phyloP scores from a whole-genome alignment of 148 eudicot genomes.

The Polygonum aviculare region DNA sequence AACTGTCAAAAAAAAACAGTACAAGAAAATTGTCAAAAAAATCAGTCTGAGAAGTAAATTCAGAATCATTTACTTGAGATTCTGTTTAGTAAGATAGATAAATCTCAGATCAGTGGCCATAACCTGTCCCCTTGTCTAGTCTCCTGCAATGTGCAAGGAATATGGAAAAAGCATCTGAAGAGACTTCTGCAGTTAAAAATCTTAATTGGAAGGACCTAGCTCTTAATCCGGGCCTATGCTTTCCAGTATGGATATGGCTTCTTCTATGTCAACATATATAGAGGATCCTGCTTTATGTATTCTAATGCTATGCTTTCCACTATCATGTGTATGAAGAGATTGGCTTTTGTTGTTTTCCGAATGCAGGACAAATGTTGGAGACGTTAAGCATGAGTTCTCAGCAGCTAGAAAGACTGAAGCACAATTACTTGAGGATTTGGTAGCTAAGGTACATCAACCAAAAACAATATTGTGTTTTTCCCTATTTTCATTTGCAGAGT shows the following conservation, averaged over 20 bases:
- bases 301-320: background rate
- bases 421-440: conserved; percentile 28
- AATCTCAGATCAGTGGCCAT: too few species aligned
- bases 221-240: background rate
- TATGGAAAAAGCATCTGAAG: too few species aligned
- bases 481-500: background rate
- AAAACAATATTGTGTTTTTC: background rate
- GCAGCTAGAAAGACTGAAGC: conserved; percentile 49
- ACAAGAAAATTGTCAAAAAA: too few species aligned
- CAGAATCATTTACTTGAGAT: too few species aligned
- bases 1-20: background rate
- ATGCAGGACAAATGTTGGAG: conserved; percentile 53
- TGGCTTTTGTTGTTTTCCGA: background rate
- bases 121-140: too few species aligned
- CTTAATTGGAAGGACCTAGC: background rate
- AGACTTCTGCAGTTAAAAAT: background rate
- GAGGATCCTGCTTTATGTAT: background rate
- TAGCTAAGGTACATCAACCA: conserved; percentile 32
- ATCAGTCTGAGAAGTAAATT: too few species aligned
- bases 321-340: background rate
- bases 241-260: too few species aligned
- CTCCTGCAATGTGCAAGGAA: too few species aligned
- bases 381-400: conserved; percentile 32
- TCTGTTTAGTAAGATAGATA: too few species aligned
- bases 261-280: background rate